Conservation (phyloP, 1,284 basidiomycete genomes). For the Macrocybe sp. region DNA sequence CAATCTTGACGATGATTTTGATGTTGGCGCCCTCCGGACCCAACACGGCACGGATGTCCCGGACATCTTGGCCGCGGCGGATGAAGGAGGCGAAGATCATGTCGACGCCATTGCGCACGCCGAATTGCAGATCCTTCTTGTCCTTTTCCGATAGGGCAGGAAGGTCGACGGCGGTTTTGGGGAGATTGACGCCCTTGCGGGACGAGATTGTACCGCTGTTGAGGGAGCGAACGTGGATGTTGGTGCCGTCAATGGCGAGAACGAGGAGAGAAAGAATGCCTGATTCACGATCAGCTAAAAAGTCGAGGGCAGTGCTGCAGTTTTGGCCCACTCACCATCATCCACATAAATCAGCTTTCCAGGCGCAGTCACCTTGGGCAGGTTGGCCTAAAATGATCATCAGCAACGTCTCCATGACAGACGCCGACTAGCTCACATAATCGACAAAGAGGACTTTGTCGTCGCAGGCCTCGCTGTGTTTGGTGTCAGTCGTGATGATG, state of each 20-base stretch:
- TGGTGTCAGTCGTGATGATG: conserved; percentile 81
- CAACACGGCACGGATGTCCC: conserved; percentile 86
- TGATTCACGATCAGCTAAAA: conserved; percentile 17
- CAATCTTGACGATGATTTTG: conserved; percentile 98
- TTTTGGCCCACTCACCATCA: conserved; percentile 57
- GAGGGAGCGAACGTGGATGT: conserved; percentile 83
- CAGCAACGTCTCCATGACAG: conserved; percentile 10
- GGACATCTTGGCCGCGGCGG: conserved; percentile 88
- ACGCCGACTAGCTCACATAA: conserved; percentile 57
- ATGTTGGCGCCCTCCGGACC: conserved; percentile 90
- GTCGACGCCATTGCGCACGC: conserved; percentile 97
- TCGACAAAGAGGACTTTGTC: conserved; percentile 87
- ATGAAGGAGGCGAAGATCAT: conserved; percentile 99
- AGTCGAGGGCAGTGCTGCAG: conserved; percentile 4
- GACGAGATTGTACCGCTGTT: conserved; percentile 95
- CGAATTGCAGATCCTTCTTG: conserved; percentile 91
- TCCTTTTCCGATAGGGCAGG: conserved; percentile 98
- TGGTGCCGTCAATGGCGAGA: conserved; percentile 76
- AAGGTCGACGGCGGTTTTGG: conserved; percentile 97
- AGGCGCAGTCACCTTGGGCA: conserved; percentile 91
- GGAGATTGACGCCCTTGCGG: conserved; percentile 99
- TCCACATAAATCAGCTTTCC: conserved; percentile 98
- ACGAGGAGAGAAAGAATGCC: conserved; percentile 94
- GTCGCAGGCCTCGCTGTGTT: conserved; percentile 77
- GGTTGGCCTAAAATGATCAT: conserved; percentile 59